A percentile compares a stretch with the other conserved stretches of the same genome.
Conservation (phyloP, 768 basidiomycete genomes). For the Hemileccinum rubropunctum region DNA sequence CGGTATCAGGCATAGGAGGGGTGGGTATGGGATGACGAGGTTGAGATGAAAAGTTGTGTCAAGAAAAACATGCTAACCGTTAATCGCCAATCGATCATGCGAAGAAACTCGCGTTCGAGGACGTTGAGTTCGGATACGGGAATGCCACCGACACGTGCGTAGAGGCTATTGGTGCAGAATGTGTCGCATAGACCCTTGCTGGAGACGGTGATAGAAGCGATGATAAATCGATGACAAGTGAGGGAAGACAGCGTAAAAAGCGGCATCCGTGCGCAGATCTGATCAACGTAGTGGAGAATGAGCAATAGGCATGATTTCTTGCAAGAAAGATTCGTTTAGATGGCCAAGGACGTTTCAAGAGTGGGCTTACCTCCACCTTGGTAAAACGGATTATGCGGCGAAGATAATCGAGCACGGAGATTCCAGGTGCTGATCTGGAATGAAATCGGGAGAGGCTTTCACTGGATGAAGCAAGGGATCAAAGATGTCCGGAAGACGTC, state of each 20-base stretch:
- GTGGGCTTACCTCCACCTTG: slow-evolving; percentile 79
- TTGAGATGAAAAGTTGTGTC: slow-evolving; percentile 7
- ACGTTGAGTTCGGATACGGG: slow-evolving; percentile 88
- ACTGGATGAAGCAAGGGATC: slow-evolving; percentile 39
- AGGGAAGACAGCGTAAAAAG: slow-evolving; percentile 92
- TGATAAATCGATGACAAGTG: slow-evolving; percentile 97
- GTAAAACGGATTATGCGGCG: slow-evolving; percentile 92
- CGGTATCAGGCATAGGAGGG: slow-evolving; percentile 7
- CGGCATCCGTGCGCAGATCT: slow-evolving; percentile 84
- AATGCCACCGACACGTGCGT: slow-evolving; percentile 96
- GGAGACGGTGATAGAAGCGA: slow-evolving; percentile 87
- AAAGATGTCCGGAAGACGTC: slow-evolving; percentile 14
- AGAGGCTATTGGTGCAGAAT: slow-evolving; percentile 92
- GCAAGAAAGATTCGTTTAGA: slow-evolving; percentile 6
- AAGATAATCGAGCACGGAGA: slow-evolving; percentile 89
- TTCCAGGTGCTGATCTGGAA: slow-evolving; percentile 85
- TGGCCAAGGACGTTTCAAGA: neutral
- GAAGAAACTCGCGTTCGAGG: slow-evolving; percentile 91
- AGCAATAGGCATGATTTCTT: slow-evolving; percentile 81
- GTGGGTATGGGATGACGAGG: slow-evolving; percentile 7
- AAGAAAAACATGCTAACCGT: slow-evolving; percentile 63
- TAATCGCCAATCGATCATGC: slow-evolving; percentile 90
- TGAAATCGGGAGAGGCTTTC: slow-evolving; percentile 95
- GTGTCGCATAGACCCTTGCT: slow-evolving; percentile 94
- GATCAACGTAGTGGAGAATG: slow-evolving; percentile 87